phyloP scores from a whole-genome alignment of 148 eudicot genomes.

The Dysphania ambrosioides region DNA sequence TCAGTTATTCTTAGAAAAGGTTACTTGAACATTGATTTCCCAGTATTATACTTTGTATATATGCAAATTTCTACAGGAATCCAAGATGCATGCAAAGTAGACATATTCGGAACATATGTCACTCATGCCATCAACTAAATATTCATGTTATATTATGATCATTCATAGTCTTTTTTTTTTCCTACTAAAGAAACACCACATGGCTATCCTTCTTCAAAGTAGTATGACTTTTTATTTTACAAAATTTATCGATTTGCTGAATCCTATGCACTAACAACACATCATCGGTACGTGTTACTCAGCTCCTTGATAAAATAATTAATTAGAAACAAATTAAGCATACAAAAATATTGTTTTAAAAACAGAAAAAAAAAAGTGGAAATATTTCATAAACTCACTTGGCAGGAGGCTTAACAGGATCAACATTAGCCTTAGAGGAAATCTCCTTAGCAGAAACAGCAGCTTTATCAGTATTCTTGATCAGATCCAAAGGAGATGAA shows the following conservation, averaged over 20 bases:
- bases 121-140: background rate
- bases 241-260: background rate
- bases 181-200: background rate
- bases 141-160: too few relatives aligned
- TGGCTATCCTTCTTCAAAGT: background rate
- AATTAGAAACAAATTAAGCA: too few relatives aligned
- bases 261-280: too few relatives aligned
- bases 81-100: background rate
- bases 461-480: background rate
- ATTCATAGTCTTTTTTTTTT: background rate
- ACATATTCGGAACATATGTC: background rate
- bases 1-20: background rate
- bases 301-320: too few relatives aligned
- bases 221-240: background rate
- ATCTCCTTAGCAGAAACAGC: conserved; percentile 12
- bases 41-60: background rate
- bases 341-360: too few relatives aligned
- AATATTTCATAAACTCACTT: conserved; percentile 36
- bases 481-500: conserved; percentile 15
- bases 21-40: background rate
- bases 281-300: too few relatives aligned
- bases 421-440: conserved; percentile 30
- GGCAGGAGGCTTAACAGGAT: conserved; percentile 37
- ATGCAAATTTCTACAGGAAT: background rate
- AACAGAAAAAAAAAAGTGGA: too few relatives aligned